Base-by-base conservation (phyloP, 192 early-diverging fungal species). In the Kappamyces sp. region DNA sequence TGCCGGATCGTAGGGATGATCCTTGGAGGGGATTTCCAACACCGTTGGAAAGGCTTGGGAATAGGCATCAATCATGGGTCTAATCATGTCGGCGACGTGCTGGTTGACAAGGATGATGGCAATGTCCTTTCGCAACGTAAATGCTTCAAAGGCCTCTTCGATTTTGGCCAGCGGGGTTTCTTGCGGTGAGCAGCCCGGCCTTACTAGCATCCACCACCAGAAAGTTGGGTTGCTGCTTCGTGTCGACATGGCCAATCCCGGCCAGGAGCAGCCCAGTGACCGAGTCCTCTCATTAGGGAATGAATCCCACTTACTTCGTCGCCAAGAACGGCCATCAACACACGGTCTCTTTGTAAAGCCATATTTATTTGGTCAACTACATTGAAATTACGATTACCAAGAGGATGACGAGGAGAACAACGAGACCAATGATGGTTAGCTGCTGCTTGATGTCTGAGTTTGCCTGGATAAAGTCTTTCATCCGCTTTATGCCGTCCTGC, bases 91-190 rank as follows among this genome's bases (percentile, higher is more conserved):
- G 29, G 94, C 96, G 43, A 99, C 91, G 73, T 91, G 88, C 69
- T 99, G 96, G 70, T 90, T 99, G 57, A 99, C 94, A 51, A 99
- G 64, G 49, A 99, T 88, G 63, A 99, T 96, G 41, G 93, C 96
- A 74, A 99, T 91, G 60, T 99, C 96, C 67, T 90, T 93, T 47
- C 94, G 78, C 64, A 80, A 77, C n/a, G 86, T 88, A 61, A 94
- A 94, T 59, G 90, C 87, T 35, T 75, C 61, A 66, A 99, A 98
- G 9, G 72, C 36, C 60, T 77, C 75, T 65, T 80, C 78, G 49
- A 80, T 72, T 50, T 75, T 78, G 33, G 68, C 40, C 4, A 80
- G 49, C 1, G 78, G 71, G 1, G 78, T 80, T 67, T 80, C 71
- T 75, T 49, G 8, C 22, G 51, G 15, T 22, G 7, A 12, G 14